These are phyloP conservation scores for Lasiodiplodia sp. DNA, from an alignment of 2,329 filamentous ascomycete species.

Conservation along the genomic window DNA sequence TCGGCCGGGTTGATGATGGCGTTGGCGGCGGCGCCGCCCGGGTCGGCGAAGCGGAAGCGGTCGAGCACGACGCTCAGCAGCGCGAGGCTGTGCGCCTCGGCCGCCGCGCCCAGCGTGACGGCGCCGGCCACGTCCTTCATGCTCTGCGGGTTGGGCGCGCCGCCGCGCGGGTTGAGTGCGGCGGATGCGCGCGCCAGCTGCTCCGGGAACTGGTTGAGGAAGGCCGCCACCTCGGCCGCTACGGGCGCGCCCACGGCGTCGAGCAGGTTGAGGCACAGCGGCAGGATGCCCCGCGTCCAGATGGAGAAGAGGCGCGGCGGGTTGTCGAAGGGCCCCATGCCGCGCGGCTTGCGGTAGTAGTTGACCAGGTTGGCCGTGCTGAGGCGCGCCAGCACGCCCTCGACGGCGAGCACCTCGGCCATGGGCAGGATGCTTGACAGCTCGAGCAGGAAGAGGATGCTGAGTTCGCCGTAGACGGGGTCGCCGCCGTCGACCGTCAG, in stretches of 20 bases:
- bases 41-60: slow-evolving; percentile 68
- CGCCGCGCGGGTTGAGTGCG: slow-evolving; percentile 69
- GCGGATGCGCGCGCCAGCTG: slow-evolving; percentile 76
- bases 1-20: slow-evolving; percentile 58
- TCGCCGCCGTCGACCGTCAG: slow-evolving; percentile 76
- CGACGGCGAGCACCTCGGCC: slow-evolving; percentile 88
- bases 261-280: slow-evolving; percentile 87
- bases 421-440: slow-evolving; percentile 81
- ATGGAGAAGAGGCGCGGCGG: slow-evolving; percentile 81
- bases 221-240: slow-evolving; percentile 82
- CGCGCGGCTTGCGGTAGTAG: slow-evolving; percentile 72
- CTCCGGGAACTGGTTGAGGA: slow-evolving; percentile 87
- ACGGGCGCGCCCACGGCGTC: slow-evolving; percentile 81
- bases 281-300: slow-evolving; percentile 88
- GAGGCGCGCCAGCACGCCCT: slow-evolving; percentile 81
- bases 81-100: slow-evolving; percentile 80
- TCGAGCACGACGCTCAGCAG: slow-evolving; percentile 77
- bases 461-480: slow-evolving; percentile 92
- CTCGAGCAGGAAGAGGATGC: slow-evolving; percentile 85
- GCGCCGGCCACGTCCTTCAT: slow-evolving; percentile 59
- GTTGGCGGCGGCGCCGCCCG: slow-evolving; percentile 54
- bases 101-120: slow-evolving; percentile 75
- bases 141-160: slow-evolving; percentile 30
- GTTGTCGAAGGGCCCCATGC: slow-evolving; percentile 80
- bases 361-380: slow-evolving; percentile 80